Conservation (phyloP, 23 red algal species). For the Gracilaria gracilis region DNA sequence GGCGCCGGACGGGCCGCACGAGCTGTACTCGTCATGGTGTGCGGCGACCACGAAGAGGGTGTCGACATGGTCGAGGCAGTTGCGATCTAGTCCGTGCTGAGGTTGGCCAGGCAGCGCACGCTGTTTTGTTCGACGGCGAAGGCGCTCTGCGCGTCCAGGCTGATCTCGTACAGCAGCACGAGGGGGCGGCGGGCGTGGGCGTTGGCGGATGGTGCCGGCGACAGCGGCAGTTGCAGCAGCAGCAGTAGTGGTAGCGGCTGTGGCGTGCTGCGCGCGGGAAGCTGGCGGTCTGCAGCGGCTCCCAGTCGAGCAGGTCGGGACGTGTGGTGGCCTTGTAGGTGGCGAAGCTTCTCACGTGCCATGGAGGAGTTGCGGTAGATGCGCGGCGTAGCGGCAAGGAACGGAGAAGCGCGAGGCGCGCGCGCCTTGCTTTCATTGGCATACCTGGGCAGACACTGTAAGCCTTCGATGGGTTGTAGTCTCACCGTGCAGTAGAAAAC, state of each 20-base stretch:
- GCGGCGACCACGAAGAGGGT: neutral
- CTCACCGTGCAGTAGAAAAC: no score
- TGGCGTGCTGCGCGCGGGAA: slow-evolving; percentile 3
- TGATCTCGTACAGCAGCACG: neutral
- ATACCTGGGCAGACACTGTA: no score
- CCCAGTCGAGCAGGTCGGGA: no score
- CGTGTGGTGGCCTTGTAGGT: neutral
- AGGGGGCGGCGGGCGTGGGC: no score
- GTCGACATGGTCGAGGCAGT: neutral
- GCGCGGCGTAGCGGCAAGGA: no score
- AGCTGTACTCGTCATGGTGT: slow-evolving; percentile 5
- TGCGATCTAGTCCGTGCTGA: neutral
- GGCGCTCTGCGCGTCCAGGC: neutral
- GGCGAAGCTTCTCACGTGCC: neutral
- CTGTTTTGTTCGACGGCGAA: neutral
- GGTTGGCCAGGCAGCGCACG: neutral
- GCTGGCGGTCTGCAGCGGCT: neutral
- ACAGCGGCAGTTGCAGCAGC: neutral
- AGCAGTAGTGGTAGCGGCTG: no score
- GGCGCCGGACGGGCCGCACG: neutral
- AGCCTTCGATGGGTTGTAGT: no score
- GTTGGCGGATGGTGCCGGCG: no score
- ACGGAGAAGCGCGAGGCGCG: no score
- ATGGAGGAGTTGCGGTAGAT: neutral
- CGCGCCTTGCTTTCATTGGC: no score